Conservation (phyloP, 2,329 filamentous ascomycete genomes). For the Aspergillaceae sp. region DNA sequence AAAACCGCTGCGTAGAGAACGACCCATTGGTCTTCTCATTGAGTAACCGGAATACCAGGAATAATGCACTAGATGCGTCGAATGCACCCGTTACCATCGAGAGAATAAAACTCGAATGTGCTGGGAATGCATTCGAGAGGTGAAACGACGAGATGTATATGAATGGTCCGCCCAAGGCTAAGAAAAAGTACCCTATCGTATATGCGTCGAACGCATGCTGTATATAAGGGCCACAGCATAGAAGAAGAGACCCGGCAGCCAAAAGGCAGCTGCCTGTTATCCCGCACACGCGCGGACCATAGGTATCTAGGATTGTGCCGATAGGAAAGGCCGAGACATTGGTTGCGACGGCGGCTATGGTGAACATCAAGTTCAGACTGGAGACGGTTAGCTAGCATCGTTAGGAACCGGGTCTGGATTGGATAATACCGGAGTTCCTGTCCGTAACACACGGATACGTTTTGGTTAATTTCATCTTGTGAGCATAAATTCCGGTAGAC, state of each 20-base stretch:
- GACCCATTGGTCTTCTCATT: conserved; percentile 51
- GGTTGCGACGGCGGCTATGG: conserved; percentile 74
- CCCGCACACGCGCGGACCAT: conserved; percentile 68
- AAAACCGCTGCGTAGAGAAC: conserved; percentile 61
- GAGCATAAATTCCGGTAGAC: conserved; percentile 61
- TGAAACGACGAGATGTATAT: conserved; percentile 78
- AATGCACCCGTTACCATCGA: conserved; percentile 74
- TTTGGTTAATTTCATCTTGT: conserved; percentile 30
- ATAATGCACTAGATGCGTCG: conserved; percentile 71
- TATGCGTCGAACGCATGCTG: conserved; percentile 58
- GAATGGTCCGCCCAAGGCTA: conserved; percentile 71
- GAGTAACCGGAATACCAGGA: conserved; percentile 63
- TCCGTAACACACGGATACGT: conserved; percentile 44
- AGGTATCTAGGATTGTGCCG: conserved; percentile 74
- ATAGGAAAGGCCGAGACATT: conserved; percentile 81
- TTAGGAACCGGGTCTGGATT: no score
- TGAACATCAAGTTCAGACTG: conserved; percentile 83
- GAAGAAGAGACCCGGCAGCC: conserved; percentile 58
- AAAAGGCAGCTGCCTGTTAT: conserved; percentile 63
- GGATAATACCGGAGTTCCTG: conserved; percentile 45
- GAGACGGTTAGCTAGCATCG: no score
- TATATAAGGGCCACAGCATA: conserved; percentile 58
- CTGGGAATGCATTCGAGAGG: conserved; percentile 73
- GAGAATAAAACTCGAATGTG: conserved; percentile 67
- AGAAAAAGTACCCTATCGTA: conserved; percentile 63